A percentile compares a stretch with the other conserved stretches of the same genome.
These are phyloP conservation scores for Sugiyamaella sp. DNA, from an alignment of 1,139 yeast genomes.

Conservation along the genomic window DNA sequence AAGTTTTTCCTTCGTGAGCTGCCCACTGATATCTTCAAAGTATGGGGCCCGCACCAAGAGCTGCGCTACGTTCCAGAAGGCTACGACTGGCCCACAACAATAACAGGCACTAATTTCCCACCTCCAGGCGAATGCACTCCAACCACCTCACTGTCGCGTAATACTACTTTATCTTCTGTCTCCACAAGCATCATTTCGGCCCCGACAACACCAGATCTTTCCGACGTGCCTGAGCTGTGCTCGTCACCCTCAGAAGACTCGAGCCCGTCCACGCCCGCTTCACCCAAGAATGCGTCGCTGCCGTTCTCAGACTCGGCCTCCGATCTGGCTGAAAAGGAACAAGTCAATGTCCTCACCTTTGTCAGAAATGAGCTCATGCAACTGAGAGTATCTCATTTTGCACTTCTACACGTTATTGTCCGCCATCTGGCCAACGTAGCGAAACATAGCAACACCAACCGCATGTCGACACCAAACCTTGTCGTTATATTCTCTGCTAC, in stretches of 20 bases:
- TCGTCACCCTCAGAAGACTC: not conserved
- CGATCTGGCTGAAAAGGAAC: too few species aligned
- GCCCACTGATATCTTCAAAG: constrained; percentile 74
- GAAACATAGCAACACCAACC: constrained; percentile 29
- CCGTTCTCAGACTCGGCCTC: too few species aligned
- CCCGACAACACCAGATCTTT: constrained; percentile 4
- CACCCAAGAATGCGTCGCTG: not conserved
- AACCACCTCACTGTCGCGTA: not conserved
- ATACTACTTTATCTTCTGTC: not conserved
- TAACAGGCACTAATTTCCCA: not conserved
- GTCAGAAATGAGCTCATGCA: constrained; percentile 31
- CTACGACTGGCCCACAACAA: constrained; percentile 1
- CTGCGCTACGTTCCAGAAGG: constrained; percentile 17
- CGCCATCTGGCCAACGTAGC: constrained; percentile 35
- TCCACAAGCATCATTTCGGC: not conserved
- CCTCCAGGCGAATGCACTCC: not conserved
- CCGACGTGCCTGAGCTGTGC: constrained; percentile 11
- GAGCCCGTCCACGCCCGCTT: constrained; percentile 9
- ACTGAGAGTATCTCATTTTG: constrained; percentile 35
- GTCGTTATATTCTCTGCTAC: constrained; percentile 42
- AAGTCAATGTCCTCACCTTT: constrained; percentile 4
- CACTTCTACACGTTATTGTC: constrained; percentile 35
- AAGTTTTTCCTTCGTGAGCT: constrained; percentile 76
- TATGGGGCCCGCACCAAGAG: constrained; percentile 19
- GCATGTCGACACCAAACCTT: constrained; percentile 39